Evolutionary conservation across 331 rosid genomes (phyloP).

Genomic region (Pyrus hybrid): DNA sequence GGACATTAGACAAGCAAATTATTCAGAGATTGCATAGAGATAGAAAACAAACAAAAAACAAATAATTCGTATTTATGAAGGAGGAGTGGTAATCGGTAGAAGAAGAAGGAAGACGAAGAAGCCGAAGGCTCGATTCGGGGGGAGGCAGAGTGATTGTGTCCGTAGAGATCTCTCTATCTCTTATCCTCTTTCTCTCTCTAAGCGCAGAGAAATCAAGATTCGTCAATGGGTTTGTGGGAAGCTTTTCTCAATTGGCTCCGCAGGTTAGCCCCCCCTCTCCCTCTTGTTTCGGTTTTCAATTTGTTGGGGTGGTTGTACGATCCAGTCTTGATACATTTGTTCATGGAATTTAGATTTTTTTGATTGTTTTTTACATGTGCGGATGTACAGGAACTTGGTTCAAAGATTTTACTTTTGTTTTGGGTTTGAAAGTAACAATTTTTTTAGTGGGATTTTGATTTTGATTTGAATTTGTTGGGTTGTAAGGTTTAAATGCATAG

Average conservation of each 20-base stretch:
- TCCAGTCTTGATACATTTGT: background rate
- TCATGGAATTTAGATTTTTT: background rate
- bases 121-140: background rate
- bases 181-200: conserved; percentile 9
- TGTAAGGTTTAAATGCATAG: background rate
- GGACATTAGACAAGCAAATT: background rate
- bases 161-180: background rate
- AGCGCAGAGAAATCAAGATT: background rate
- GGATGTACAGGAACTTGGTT: too few species aligned
- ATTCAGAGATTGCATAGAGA: background rate
- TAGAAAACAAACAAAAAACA: background rate
- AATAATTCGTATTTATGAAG: background rate
- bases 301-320: background rate
- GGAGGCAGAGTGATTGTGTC: background rate
- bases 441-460: background rate
- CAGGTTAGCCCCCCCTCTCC: conserved; percentile 29
- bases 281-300: background rate
- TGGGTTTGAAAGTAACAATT: background rate
- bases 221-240: conserved; percentile 72
- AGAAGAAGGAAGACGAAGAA: background rate
- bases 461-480: background rate
- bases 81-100: background rate
- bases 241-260: conserved; percentile 90
- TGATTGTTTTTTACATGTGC: background rate
- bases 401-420: background rate